A percentile compares a stretch with the other conserved stretches of the same genome.
Evolutionary conservation across 129 eudicot genomes (phyloP).

Genomic region (Mikania micrantha): DNA sequence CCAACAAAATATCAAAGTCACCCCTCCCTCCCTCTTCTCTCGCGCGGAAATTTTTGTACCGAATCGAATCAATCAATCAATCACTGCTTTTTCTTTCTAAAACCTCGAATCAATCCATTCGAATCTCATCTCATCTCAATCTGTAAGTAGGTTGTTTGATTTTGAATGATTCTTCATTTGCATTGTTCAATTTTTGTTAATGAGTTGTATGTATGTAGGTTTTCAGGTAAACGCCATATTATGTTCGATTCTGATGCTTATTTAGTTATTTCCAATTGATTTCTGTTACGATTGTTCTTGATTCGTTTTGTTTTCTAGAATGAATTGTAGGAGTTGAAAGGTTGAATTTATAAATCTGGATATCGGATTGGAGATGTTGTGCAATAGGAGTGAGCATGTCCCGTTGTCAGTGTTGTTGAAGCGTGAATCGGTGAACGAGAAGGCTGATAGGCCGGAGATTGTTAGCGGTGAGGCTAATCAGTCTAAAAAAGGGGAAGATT

Average conservation of each 20-base stretch:
- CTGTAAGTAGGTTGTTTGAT: constrained; percentile 15
- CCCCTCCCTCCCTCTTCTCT: constrained; percentile 10
- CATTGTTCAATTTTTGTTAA: neutral
- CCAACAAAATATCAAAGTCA: neutral
- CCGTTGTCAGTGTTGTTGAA: constrained; percentile 80
- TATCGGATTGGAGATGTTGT: constrained; percentile 33
- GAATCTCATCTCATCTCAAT: constrained; percentile 8
- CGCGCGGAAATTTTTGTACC: constrained; percentile 29
- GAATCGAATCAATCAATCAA: constrained; percentile 24
- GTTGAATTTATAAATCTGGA: constrained; percentile 7
- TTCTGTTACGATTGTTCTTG: neutral
- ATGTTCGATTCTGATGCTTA: constrained; percentile 8
- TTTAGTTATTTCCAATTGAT: neutral
- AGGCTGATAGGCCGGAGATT: constrained; percentile 72
- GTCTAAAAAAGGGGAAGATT: constrained; percentile 97
- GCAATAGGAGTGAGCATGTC: constrained; percentile 65
- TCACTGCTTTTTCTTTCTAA: constrained; percentile 1
- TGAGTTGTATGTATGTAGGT: neutral
- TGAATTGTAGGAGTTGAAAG: neutral
- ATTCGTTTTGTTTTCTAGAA: neutral
- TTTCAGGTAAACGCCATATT: too few species aligned
- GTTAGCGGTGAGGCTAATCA: constrained; percentile 65
- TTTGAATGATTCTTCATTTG: neutral
- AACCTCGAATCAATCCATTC: constrained; percentile 7
- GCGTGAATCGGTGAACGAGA: constrained; percentile 82